Evolutionary conservation across 371 early-diverging fungal species (phyloP), one percentile per base, ranked within the genome.

Genomic region (Apophysomyces elegans): DNA sequence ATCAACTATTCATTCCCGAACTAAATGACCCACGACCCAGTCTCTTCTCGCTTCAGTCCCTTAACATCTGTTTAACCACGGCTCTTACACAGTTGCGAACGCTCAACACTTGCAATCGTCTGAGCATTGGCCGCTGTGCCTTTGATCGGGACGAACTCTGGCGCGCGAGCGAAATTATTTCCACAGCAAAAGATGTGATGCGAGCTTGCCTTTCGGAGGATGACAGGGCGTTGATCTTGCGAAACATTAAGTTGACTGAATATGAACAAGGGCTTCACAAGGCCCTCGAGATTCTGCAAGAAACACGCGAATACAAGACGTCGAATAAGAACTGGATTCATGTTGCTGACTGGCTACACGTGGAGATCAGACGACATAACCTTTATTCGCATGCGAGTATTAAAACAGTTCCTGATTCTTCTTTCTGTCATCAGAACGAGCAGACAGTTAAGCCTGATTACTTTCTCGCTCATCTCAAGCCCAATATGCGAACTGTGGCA

Each of bases 101-200:
- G 8, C 58, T 80, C 35, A 75, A 75, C 21, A 73, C 76, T 6
- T 68, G 76, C 57, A 63, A 61, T 32, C 65, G 69, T 35, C 62
- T 70, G 35, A 56, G 71, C 14, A 36, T 62, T 18, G 73, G 75
- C 37, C 76, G 70, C 9, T 83, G 83, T 63, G 73, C 76, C 12
- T 83, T 76, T 67, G 83, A 83, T 50, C 77, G 76, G 7, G 80
- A 80, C 56, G 83, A 83, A 59, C 58, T 83, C 3, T 80, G 77
- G 75, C 71, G 83, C 56, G 77, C 75, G 9, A 62, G 72, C 7
- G 78, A 78, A 54, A 56, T 83, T 14, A 69, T 83, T 9, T 76
- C 80, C 1, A 66, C 73, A 37, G 72, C 80, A 0, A 71, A 76
- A 68, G 78, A 78, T 59, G 62, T 78, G 11, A 73, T 75, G 58